phyloP scores from a whole-genome alignment of 2,329 filamentous ascomycete genomes.

The Beauveria bassiana region DNA sequence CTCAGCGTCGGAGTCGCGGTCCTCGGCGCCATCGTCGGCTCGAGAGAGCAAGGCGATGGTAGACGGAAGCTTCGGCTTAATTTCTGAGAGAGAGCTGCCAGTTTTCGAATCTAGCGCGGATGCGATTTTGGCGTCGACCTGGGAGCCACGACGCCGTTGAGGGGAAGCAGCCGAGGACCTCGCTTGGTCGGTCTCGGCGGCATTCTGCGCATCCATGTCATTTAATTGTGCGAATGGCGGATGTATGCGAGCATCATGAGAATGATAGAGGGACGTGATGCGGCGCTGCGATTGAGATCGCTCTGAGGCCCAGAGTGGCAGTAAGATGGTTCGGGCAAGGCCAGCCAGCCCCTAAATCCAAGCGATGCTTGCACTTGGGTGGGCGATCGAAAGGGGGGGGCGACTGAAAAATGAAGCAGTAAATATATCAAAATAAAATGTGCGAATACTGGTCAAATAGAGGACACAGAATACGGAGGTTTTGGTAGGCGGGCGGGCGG shows the following conservation, averaged over 20 bases:
- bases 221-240: slow-evolving; percentile 45
- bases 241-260: slow-evolving; percentile 53
- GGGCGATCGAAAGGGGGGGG: not conserved
- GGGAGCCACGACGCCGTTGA: slow-evolving; percentile 23
- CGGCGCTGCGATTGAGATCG: slow-evolving; percentile 11
- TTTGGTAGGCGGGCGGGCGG: not conserved
- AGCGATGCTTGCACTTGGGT: not conserved
- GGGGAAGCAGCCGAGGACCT: slow-evolving; percentile 49
- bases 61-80: slow-evolving; percentile 18
- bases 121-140: slow-evolving; percentile 7
- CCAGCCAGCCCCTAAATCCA: slow-evolving; percentile 9
- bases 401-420: not conserved
- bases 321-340: not conserved
- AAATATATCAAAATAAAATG: not conserved
- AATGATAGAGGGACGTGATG: slow-evolving; percentile 14
- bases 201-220: slow-evolving; percentile 64
- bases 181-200: slow-evolving; percentile 53
- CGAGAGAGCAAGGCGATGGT: slow-evolving; percentile 25
- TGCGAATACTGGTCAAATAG: not conserved
- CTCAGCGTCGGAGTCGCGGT: slow-evolving; percentile 63
- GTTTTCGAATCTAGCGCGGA: slow-evolving; percentile 7
- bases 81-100: slow-evolving; percentile 8
- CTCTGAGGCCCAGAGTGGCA: not conserved
- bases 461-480: not conserved
- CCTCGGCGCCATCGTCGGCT: slow-evolving; percentile 34